Base-by-base conservation (phyloP, 495 filamentous ascomycete genomes). In the Penicillium simplicissimum region DNA sequence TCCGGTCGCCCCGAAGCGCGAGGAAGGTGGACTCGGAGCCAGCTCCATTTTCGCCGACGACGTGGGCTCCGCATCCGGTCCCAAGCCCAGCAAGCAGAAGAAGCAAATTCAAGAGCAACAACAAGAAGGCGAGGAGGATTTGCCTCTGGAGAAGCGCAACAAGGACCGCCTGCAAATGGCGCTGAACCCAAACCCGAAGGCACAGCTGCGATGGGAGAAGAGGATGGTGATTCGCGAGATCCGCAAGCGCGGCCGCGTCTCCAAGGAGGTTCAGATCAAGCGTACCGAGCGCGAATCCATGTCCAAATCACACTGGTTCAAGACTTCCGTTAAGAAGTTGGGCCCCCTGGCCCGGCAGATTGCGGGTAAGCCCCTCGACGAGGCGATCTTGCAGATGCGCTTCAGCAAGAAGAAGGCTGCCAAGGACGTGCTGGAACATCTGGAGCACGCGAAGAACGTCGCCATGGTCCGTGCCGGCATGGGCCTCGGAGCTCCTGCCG, bases 351-450 rank as follows among this genome's bases (percentile, higher is more conserved):
- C 93, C 36, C 83, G 87, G 33, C 95, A 97, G 79, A 95, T 98
- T 68, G 79, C 84, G 0, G 95, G 95, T 40, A 97, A 97, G 87
- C 88, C 87, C 31, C 80, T 98, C 66, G 91, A 91, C 43, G 94
- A 98, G 34, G 95, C 95, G 14, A 90, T 98, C 60, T 75, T 89
- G 63, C 95, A 98, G 83, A 97, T 98, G 94, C 86, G 88, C 37
- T 97, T 93, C 76, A 91, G 87, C 74, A 90, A 90, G 83, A 98
- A 98, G 86, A 93, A 92, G 82, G 90, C 86, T 52, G 92, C 95
- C 11, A 80, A 82, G 69, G 90, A 96, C 67, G 89, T 97, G 14
- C 71, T 82, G 57, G 83, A 82, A 64, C 90, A 95, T 74, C 80
- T 98, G 17, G 81, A 91, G 71, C 75, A 87, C 55, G 93, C 95